Base-by-base conservation (phyloP, 257 asterid genomes). In the Jacaranda copaia region DNA sequence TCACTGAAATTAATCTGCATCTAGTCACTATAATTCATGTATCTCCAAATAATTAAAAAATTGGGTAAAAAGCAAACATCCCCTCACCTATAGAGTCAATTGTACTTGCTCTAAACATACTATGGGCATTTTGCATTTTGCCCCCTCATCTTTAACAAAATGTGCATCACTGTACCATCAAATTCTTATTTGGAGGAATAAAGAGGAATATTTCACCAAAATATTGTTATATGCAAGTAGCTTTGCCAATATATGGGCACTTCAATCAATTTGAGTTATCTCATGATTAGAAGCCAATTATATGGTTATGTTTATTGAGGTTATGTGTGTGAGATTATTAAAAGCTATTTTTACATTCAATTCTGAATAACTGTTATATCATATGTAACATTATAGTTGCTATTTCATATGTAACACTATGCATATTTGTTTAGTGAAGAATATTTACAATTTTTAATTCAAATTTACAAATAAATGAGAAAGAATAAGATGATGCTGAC, bases 11-110 rank as follows among this genome's bases (percentile, higher is more conserved):
- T 38, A 11, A 49, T 65, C 73, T 56, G 35, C 42, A 62, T 11
- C 43, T 39, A 15, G 5, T 53, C 8, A 51, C 38, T 25, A 79
- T 66, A 62, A n/a, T 48, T 36, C 55, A 39, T 40, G 77, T 15
- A 52, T 59, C 72, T 43, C 60, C 73, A 74, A 20, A 12, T 40
- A 45, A 32, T 9, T 18, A 11, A 32, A 45, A 32, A 8, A 42
- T 42, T 42, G 46, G 6, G 46, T 42, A 42, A 42, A 8, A 42
- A 42, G 7, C 46, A 42, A 8, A 42, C 46, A 42, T 8, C 46
- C 8, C 46, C 46, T 1, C 8, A 42, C 46, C 46, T 42, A 3
- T 42, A 42, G 8, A 8, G 46, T 42, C 46, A 42, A 1, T 42
- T 4, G 46, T 8, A 25, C 8, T 42, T 4, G 46, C 46, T 8